Evolutionary conservation across 2,329 filamentous ascomycete genomes (phyloP).

Genomic region (Fusarium sp.): DNA sequence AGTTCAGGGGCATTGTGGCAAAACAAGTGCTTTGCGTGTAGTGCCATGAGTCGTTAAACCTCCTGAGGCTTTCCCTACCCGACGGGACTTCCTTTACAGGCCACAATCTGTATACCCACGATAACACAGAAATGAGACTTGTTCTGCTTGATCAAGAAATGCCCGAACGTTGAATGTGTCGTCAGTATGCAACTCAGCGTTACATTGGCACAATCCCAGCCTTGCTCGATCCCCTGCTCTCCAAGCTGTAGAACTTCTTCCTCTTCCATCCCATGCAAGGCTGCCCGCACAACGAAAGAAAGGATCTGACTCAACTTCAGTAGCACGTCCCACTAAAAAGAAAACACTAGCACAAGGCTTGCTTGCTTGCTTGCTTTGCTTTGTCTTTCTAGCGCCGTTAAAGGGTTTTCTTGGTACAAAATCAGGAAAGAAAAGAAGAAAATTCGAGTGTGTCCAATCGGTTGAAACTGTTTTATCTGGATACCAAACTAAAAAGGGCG

Average conservation of each 20-base stretch:
- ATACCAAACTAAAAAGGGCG: background rate
- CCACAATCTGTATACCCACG: background rate
- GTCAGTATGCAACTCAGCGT: conserved; percentile 35
- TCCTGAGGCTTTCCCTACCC: background rate
- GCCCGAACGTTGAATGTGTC: conserved; percentile 20
- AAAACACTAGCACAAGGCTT: background rate
- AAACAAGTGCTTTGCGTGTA: conserved; percentile 12
- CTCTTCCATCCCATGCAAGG: conserved; percentile 17
- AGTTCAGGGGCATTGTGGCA: conserved; percentile 30
- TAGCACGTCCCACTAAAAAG: background rate
- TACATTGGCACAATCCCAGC: conserved; percentile 12
- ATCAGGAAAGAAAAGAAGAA: background rate
- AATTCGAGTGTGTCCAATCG: conserved; percentile 18
- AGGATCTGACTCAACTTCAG: background rate
- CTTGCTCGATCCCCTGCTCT: conserved; percentile 19
- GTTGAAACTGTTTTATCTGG: conserved; percentile 9
- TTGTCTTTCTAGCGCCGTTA: background rate
- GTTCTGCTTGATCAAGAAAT: conserved; percentile 15
- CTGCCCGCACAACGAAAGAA: conserved; percentile 11
- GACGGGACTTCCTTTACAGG: background rate
- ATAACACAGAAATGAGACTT: background rate
- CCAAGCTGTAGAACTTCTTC: background rate
- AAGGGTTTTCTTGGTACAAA: background rate
- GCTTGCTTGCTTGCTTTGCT: background rate
- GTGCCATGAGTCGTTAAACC: conserved; percentile 14